Percentiles rank a stretch among this genome's conserved stretches.
Conservation (phyloP, 495 filamentous ascomycete genomes). For the Sordaria brevicollis region DNA sequence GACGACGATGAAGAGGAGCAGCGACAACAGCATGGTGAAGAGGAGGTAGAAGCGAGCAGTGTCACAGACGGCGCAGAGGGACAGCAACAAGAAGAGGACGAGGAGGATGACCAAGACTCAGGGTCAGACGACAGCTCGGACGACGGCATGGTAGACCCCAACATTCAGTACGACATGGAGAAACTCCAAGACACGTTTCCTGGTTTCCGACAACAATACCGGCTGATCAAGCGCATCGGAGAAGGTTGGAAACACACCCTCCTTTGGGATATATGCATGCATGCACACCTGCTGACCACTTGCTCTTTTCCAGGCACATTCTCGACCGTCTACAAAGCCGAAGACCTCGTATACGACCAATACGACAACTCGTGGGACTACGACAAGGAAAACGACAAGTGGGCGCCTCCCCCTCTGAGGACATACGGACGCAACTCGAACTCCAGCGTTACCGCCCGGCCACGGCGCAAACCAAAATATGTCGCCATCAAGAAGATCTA, state of each 20-base stretch:
- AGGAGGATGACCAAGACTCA: constrained; percentile 37
- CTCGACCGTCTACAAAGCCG: constrained; percentile 96
- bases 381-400: constrained; percentile 51
- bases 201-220: constrained; percentile 71
- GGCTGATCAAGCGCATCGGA: constrained; percentile 91
- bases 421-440: constrained; percentile 16
- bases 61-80: not conserved
- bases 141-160: constrained; percentile 61
- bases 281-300: not conserved
- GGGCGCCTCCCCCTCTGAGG: constrained; percentile 50
- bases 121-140: constrained; percentile 44
- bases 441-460: constrained; percentile 11
- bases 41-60: constrained; percentile 20
- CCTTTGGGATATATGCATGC: not conserved
- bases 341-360: constrained; percentile 79
- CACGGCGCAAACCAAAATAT: constrained; percentile 50
- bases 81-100: constrained; percentile 31
- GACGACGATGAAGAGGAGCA: constrained; percentile 12
- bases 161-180: constrained; percentile 74
- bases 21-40: constrained; percentile 23
- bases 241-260: constrained; percentile 53
- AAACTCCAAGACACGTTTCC: constrained; percentile 72
- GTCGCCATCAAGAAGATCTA: constrained; percentile 99
- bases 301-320: constrained; percentile 68
- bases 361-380: constrained; percentile 85